A percentile compares a stretch with the other conserved stretches of the same genome.
Evolutionary conservation across 345 rosid genomes (phyloP).

Genomic region (Arabidopsis suecica): DNA sequence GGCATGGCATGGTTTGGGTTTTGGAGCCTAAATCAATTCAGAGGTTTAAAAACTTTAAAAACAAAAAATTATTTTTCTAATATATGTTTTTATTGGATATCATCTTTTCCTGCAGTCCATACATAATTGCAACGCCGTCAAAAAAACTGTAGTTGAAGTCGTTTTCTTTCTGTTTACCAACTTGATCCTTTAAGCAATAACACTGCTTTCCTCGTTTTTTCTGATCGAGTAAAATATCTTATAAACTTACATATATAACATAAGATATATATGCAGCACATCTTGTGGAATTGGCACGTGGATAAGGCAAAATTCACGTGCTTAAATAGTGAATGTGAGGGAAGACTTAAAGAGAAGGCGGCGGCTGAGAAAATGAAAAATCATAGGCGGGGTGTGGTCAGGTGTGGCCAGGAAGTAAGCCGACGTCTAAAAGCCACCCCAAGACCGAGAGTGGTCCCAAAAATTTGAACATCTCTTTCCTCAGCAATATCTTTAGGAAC

Average conservation of each 20-base stretch:
- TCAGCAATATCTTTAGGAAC: conserved; percentile 21
- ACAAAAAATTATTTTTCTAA: neutral
- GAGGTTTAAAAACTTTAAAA: neutral
- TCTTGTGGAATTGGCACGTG: conserved; percentile 36
- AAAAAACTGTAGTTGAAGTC: conserved; percentile 19
- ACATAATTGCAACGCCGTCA: conserved; percentile 10
- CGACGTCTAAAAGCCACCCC: conserved; percentile 38
- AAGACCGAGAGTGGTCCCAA: conserved; percentile 45
- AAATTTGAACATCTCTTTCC: conserved; percentile 29
- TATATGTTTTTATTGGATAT: no score
- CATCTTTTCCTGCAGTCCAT: neutral
- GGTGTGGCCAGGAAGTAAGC: conserved; percentile 40
- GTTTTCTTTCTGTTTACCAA: conserved; percentile 20
- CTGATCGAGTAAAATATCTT: conserved; percentile 10
- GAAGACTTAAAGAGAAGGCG: conserved; percentile 25
- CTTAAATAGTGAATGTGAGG: conserved; percentile 17
- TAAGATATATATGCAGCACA: conserved; percentile 15
- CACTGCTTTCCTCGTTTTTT: conserved; percentile 36
- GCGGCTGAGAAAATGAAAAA: conserved; percentile 32
- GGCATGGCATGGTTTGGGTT: neutral
- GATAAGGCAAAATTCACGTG: conserved; percentile 36
- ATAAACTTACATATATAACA: conserved; percentile 9
- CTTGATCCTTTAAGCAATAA: conserved; percentile 30
- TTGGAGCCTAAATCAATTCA: neutral
- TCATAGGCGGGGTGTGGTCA: conserved; percentile 21